Percentiles rank a stretch among this genome's conserved stretches.
Conservation (phyloP, 1,284 basidiomycete species). For the Blastosporella zonata region DNA sequence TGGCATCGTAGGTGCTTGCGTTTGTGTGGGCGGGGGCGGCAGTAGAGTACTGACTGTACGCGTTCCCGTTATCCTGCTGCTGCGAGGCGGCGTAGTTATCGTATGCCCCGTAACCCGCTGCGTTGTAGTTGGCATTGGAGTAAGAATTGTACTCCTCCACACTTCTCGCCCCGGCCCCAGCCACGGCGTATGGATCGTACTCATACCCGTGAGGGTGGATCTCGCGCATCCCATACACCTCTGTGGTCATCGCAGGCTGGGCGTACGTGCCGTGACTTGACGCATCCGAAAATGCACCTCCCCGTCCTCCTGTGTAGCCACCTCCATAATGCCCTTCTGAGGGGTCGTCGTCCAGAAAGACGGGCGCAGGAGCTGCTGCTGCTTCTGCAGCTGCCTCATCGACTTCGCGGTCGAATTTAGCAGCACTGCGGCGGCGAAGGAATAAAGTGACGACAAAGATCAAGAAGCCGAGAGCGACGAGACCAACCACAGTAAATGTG, state of each 20-base stretch:
- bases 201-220: neutral
- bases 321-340: neutral
- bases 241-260: neutral
- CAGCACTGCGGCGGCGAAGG: constrained; percentile 57
- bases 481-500: constrained; percentile 63
- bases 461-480: constrained; percentile 50
- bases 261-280: constrained; percentile 2
- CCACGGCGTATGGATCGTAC: neutral
- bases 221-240: constrained; percentile 2
- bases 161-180: neutral
- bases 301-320: neutral
- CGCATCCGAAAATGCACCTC: neutral
- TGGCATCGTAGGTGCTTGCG: no score
- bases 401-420: constrained; percentile 64
- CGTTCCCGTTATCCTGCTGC: neutral
- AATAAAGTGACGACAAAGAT: constrained; percentile 38
- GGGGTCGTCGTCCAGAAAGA: constrained; percentile 47
- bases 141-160: neutral
- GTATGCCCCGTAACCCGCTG: neutral
- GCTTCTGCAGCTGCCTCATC: constrained; percentile 59
- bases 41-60: neutral
- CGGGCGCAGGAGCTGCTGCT: constrained; percentile 44
- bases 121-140: neutral
- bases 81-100: neutral
- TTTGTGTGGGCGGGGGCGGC: neutral